Conservation (phyloP, 306 rosid genomes). For the Vigna trinervia region DNA sequence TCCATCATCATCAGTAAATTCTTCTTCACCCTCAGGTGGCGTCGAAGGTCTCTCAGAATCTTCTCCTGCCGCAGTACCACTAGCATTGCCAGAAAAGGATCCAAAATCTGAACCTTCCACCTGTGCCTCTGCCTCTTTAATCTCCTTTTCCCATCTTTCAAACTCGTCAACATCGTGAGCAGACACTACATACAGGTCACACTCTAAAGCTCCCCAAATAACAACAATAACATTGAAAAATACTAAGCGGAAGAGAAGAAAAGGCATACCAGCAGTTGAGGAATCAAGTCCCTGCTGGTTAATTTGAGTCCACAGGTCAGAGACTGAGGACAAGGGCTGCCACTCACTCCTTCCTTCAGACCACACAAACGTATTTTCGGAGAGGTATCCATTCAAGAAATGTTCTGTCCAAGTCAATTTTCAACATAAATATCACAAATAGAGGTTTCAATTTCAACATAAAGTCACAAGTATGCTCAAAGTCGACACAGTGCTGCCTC, state of each 20-base stretch:
- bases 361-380: conserved; percentile 73
- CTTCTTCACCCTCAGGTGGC: conserved; percentile 96
- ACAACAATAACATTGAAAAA: not conserved
- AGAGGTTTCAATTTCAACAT: conserved; percentile 53
- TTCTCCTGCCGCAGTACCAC: conserved; percentile 43
- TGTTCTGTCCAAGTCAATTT: conserved; percentile 79
- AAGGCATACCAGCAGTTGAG: conserved; percentile 57
- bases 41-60: conserved; percentile 80
- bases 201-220: conserved; percentile 40
- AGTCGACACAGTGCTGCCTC: conserved; percentile 51
- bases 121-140: conserved; percentile 69
- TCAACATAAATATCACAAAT: conserved; percentile 56
- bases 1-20: conserved; percentile 95
- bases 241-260: not conserved
- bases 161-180: conserved; percentile 62
- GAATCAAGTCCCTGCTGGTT: conserved; percentile 43
- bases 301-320: conserved; percentile 58
- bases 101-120: conserved; percentile 47
- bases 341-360: conserved; percentile 88
- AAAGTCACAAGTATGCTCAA: conserved; percentile 50
- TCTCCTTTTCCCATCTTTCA: conserved; percentile 83
- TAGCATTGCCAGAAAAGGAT: conserved; percentile 38
- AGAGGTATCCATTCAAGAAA: conserved; percentile 76
- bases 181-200: conserved; percentile 53
- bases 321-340: conserved; percentile 81